Base-by-base conservation (phyloP, 2,329 filamentous ascomycete genomes). In the Aspergillus jensenii region DNA sequence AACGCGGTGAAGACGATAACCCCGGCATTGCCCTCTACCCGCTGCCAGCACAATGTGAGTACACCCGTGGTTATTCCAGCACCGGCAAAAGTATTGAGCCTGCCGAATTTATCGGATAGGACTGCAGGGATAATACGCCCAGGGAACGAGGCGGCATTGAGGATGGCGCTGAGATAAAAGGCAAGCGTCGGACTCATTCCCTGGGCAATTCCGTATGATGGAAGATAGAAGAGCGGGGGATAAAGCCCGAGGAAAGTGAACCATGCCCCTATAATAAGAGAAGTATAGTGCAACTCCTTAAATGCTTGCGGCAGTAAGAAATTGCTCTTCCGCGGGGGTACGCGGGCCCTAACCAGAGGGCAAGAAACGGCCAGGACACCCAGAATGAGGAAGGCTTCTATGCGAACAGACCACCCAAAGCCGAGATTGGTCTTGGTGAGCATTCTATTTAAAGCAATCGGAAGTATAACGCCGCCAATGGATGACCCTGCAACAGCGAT, bases 381-480 rank as follows among this genome's bases (percentile, higher is more conserved):
- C 2, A 82, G 60, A 58, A 82, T 79, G 54, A 82, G 65, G 56
- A 86, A 85, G 1, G 77, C 84, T 14, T 82, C 72, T 41, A 83
- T 72, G 3, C 83, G 74, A 0, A 84, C 76, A 0, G 80, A 73
- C 83, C 84, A 86, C 23, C 74, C 79, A 56, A 84, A 80, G 4
- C 77, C 74, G 12, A 86, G 62, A 0, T 58, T 58, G 0, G 75
- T 68, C 23, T 67, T 66, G 54, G 80, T 79, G 17, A 86, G 70
- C 66, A 86, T 72, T 59, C 79, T 78, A 49, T 77, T 80, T 43
- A 81, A 68, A 57, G 64, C 61, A 41, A 80, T 72, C 12, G 83
- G 83, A 41, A 84, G 79, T 23, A 85, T 69, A 39, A 86, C 71
- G 8, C 81, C 83, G 3, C 83, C 84, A 4, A 84, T 65, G 1